Evolutionary conservation across 2,329 filamentous ascomycete species (phyloP).

Genomic region (Microthyrium microscopicum): DNA sequence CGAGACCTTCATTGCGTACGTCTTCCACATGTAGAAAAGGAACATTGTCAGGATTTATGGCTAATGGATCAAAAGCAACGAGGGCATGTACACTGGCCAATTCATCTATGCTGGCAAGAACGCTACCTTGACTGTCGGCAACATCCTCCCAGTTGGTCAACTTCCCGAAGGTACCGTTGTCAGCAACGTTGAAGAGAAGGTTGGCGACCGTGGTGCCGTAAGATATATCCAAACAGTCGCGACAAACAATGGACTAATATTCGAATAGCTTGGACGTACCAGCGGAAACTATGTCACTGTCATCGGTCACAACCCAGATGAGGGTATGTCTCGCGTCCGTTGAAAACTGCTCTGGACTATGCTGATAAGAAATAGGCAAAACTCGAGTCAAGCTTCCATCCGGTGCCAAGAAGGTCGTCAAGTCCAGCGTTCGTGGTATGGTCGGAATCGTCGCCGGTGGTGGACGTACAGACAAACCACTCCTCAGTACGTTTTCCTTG

Average conservation of each 20-base stretch:
- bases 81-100: constrained; percentile 99
- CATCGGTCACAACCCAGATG: constrained; percentile 87
- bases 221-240: neutral
- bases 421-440: constrained; percentile 88
- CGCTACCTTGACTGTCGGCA: constrained; percentile 89
- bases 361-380: constrained; percentile 55
- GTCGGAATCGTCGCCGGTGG: constrained; percentile 98
- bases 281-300: constrained; percentile 99
- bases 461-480: constrained; percentile 98
- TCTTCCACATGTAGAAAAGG: neutral
- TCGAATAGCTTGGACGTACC: constrained; percentile 58
- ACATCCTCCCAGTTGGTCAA: constrained; percentile 84
- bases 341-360: neutral
- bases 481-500: constrained; percentile 54
- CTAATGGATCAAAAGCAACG: constrained; percentile 41
- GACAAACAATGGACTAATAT: constrained; percentile 2
- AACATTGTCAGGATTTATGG: neutral
- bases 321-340: constrained; percentile 5
- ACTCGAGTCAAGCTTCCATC: constrained; percentile 98
- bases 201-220: constrained; percentile 75
- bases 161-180: constrained; percentile 99
- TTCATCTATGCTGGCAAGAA: constrained; percentile 99
- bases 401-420: constrained; percentile 97
- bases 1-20: constrained; percentile 88
- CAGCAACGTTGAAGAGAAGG: constrained; percentile 98